phyloP scores from a whole-genome alignment of 352 stramenopile species.

The Pythium sukuiense region DNA sequence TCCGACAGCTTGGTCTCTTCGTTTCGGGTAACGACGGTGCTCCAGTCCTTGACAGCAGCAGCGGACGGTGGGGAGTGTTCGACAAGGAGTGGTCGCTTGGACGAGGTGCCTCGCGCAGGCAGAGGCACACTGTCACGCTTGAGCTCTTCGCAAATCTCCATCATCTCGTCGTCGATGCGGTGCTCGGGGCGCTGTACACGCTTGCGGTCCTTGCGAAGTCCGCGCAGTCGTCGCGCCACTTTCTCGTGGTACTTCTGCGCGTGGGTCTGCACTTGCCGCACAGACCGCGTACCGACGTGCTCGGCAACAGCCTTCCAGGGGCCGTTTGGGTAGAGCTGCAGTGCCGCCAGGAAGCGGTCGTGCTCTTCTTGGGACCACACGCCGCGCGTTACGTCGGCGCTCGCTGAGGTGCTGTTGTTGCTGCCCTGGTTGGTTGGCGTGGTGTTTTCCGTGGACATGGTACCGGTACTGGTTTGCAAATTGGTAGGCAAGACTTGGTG shows the following conservation, averaged over 20 bases:
- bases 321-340: conserved; percentile 21
- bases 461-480: not conserved
- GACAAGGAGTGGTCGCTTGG: not conserved
- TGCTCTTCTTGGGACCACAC: conserved; percentile 26
- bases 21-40: not conserved
- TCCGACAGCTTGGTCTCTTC: conserved; percentile 19
- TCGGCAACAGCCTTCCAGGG: conserved; percentile 13
- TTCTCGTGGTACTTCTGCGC: conserved; percentile 24
- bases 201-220: conserved; percentile 11
- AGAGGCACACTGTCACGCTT: conserved; percentile 11
- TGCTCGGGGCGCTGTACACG: conserved; percentile 5
- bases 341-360: conserved; percentile 23
- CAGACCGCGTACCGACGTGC: conserved; percentile 17
- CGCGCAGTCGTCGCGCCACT: conserved; percentile 14
- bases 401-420: not conserved
- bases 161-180: conserved; percentile 18
- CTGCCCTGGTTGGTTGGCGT: not conserved
- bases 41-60: not conserved
- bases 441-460: not conserved
- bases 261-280: conserved; percentile 20
- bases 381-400: not conserved
- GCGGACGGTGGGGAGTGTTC: not conserved
- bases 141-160: conserved; percentile 17
- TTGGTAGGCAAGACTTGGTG: not conserved
- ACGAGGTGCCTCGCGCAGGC: not conserved